These are phyloP conservation scores for Spizellomyces punctatus DNA, from an alignment of 192 early-diverging fungal species.

Conservation along the genomic window DNA sequence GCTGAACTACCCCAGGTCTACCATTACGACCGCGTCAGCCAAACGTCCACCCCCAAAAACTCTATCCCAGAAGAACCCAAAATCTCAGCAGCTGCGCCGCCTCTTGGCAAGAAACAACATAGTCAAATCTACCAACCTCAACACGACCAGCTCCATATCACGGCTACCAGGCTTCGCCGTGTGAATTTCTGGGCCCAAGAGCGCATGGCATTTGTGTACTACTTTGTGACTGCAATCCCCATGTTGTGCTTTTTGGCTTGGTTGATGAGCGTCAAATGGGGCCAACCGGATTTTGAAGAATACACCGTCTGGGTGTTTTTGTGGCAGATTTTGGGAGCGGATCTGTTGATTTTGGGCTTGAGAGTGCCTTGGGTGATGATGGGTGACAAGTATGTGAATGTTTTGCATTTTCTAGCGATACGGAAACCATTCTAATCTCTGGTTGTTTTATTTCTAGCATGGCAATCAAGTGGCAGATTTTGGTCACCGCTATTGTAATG, in stretches of 20 bases:
- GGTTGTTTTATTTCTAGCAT: constrained; percentile 3
- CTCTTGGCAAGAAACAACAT: not conserved
- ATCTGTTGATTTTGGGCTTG: not conserved
- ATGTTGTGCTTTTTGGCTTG: not conserved
- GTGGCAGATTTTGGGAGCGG: not conserved
- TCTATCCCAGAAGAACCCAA: not conserved
- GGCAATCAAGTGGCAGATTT: constrained; percentile 14
- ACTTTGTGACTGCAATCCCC: not conserved
- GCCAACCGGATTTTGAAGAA: not conserved
- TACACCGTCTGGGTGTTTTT: not conserved
- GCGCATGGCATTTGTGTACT: not conserved
- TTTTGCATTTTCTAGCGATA: not conserved
- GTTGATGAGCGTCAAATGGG: not conserved
- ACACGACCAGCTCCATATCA: not conserved
- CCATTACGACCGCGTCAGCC: not conserved
- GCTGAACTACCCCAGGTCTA: constrained; percentile 3
- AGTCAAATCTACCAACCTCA: no score
- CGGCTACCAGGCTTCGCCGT: not conserved
- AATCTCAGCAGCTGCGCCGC: not conserved
- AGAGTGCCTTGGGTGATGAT: not conserved
- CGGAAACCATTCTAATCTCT: not conserved
- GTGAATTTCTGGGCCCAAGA: not conserved
- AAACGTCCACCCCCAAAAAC: not conserved
- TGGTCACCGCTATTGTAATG: not conserved
- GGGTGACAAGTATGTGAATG: constrained; percentile 4